Evolutionary conservation across 2,329 filamentous ascomycete genomes (phyloP).

Genomic region (Pyrenophora seminiperda): DNA sequence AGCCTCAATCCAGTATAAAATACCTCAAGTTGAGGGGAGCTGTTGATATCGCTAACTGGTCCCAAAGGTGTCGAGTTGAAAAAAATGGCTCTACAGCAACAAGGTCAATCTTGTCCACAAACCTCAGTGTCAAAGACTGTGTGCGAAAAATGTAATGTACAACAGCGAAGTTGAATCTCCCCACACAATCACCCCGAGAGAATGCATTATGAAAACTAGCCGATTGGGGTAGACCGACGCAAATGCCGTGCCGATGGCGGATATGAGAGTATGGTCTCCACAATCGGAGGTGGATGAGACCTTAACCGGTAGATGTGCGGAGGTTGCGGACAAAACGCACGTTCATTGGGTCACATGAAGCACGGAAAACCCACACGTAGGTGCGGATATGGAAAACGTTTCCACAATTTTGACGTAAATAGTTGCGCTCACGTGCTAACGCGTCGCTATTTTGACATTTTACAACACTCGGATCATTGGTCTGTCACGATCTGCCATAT

Average conservation of each 20-base stretch:
- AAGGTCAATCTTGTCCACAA: conserved; percentile 19
- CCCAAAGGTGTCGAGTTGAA: background rate
- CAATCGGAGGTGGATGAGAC: conserved; percentile 30
- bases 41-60: background rate
- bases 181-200: conserved; percentile 38
- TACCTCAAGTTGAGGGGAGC: background rate
- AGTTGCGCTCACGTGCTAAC: conserved; percentile 7
- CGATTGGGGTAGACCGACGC: conserved; percentile 32
- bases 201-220: conserved; percentile 32
- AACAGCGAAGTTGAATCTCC: conserved; percentile 35
- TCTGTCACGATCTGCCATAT: no score
- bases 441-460: background rate
- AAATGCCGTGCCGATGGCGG: conserved; percentile 43
- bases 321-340: conserved; percentile 18
- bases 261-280: conserved; percentile 33
- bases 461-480: background rate
- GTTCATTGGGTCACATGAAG: conserved; percentile 16
- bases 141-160: conserved; percentile 9
- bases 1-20: background rate
- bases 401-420: conserved; percentile 15
- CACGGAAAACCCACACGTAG: conserved; percentile 17
- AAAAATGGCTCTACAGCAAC: conserved; percentile 5
- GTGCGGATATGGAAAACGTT: conserved; percentile 26
- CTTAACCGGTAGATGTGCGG: conserved; percentile 30
- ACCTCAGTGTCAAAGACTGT: conserved; percentile 13